Conservation (phyloP, 2,329 filamentous ascomycete species). For the Colletotrichum tropicale region DNA sequence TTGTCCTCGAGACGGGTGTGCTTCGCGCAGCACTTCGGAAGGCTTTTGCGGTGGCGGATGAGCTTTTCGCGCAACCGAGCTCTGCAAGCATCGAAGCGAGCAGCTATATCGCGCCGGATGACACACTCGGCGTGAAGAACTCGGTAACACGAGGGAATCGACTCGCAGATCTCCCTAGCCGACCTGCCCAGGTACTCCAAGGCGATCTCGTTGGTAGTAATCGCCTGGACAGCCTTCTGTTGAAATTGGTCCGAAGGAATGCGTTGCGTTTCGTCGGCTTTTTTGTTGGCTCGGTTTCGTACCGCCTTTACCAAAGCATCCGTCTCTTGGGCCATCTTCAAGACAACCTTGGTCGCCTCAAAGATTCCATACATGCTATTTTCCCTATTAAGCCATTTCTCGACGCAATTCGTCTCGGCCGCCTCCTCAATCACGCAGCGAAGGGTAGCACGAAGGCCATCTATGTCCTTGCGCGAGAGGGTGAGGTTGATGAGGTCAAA, state of each 20-base stretch:
- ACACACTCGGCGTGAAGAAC: constrained; percentile 44
- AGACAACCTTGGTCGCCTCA: constrained; percentile 21
- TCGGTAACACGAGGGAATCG: constrained; percentile 33
- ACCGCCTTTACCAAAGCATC: constrained; percentile 19
- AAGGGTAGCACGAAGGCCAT: constrained; percentile 21
- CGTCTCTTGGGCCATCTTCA: background rate
- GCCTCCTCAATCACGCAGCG: constrained; percentile 21
- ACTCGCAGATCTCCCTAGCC: constrained; percentile 34
- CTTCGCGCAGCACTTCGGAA: background rate
- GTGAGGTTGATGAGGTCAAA: constrained; percentile 23
- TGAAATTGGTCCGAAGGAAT: constrained; percentile 11
- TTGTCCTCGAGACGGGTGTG: constrained; percentile 30
- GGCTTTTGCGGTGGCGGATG: background rate
- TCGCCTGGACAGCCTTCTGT: background rate
- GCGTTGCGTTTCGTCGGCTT: background rate
- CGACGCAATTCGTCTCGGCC: constrained; percentile 22
- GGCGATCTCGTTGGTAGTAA: constrained; percentile 28
- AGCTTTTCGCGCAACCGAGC: constrained; percentile 28
- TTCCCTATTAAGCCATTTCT: constrained; percentile 24
- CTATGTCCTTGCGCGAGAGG: constrained; percentile 22
- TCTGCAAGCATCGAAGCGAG: constrained; percentile 32
- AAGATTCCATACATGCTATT: constrained; percentile 27
- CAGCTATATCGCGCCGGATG: constrained; percentile 34
- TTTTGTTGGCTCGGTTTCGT: background rate
- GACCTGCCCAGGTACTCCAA: constrained; percentile 33